Evolutionary conservation across 116 monocot genomes (phyloP).

Genomic region (Trichopus zeylanicus): DNA sequence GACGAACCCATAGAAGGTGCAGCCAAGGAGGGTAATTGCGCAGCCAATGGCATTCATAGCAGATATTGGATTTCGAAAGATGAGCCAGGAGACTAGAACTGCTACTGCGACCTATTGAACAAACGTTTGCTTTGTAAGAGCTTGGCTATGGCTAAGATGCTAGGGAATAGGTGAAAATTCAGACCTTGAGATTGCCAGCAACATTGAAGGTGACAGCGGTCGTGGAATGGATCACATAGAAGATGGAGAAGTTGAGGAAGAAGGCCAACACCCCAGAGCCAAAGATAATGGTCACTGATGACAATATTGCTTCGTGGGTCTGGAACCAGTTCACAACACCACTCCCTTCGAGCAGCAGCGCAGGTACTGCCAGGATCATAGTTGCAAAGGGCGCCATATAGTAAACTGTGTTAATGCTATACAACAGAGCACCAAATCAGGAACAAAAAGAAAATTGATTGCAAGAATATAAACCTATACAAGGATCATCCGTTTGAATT

Average conservation of each 20-base stretch:
- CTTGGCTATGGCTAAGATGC: neutral
- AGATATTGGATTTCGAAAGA: conserved; percentile 86
- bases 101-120: conserved; percentile 75
- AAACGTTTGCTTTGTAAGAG: neutral
- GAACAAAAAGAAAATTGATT: neutral
- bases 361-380: conserved; percentile 80
- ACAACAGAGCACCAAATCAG: conserved; percentile 3
- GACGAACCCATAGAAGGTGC: conserved; percentile 88
- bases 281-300: conserved; percentile 58
- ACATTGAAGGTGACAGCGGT: conserved; percentile 97
- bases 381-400: conserved; percentile 99
- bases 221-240: conserved; percentile 95
- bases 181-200: conserved; percentile 91
- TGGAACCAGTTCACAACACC: conserved; percentile 76
- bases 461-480: neutral
- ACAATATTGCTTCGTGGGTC: conserved; percentile 32
- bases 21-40: conserved; percentile 63
- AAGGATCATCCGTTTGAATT: too few species aligned
- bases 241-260: conserved; percentile 96
- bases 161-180: neutral
- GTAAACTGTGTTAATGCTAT: conserved; percentile 96
- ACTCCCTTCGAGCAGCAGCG: conserved; percentile 59
- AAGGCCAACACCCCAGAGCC: conserved; percentile 76
- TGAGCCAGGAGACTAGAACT: conserved; percentile 71
- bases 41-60: conserved; percentile 68